A percentile compares a stretch with the other conserved stretches of the same genome.
These are phyloP conservation scores for Nicotiana attenuata DNA, from an alignment of 257 asterid genomes.

Conservation along the genomic window DNA sequence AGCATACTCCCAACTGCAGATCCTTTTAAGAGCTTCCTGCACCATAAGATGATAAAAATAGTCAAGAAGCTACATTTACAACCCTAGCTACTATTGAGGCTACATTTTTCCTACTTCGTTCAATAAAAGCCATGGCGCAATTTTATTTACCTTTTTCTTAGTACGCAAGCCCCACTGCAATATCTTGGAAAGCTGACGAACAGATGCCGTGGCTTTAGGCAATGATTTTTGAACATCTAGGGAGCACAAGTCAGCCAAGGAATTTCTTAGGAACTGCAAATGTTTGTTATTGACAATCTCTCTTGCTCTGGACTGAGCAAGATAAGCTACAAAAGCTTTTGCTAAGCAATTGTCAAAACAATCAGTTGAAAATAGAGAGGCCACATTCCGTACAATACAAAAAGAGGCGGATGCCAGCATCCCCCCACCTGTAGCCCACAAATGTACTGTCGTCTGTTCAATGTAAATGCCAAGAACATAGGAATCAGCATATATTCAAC, in stretches of 20 bases:
- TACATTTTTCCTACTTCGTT: background rate
- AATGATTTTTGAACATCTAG: slow-evolving; percentile 67
- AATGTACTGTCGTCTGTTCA: slow-evolving; percentile 68
- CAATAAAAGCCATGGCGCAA: background rate
- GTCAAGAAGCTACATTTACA: slow-evolving; percentile 5
- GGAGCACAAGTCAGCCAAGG: slow-evolving; percentile 65
- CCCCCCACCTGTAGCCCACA: slow-evolving; percentile 83
- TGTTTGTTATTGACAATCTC: slow-evolving; percentile 54
- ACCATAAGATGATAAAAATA: background rate
- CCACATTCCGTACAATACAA: slow-evolving; percentile 48
- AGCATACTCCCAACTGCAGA: slow-evolving; percentile 85
- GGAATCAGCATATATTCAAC: background rate
- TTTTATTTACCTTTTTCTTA: slow-evolving; percentile 62
- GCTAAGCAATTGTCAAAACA: slow-evolving; percentile 62
- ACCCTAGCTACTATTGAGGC: background rate
- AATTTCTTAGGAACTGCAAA: slow-evolving; percentile 63
- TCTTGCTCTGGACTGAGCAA: slow-evolving; percentile 53
- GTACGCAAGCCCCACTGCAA: slow-evolving; percentile 54
- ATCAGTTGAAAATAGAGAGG: slow-evolving; percentile 43
- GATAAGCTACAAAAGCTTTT: slow-evolving; percentile 49
- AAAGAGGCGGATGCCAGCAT: slow-evolving; percentile 65
- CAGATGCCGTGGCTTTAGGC: slow-evolving; percentile 54
- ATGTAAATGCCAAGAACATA: slow-evolving; percentile 8
- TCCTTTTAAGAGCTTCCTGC: slow-evolving; percentile 75
- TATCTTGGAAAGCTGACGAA: slow-evolving; percentile 62